Conservation (phyloP, 257 asterid genomes). For the Haberlea rhodopensis region DNA sequence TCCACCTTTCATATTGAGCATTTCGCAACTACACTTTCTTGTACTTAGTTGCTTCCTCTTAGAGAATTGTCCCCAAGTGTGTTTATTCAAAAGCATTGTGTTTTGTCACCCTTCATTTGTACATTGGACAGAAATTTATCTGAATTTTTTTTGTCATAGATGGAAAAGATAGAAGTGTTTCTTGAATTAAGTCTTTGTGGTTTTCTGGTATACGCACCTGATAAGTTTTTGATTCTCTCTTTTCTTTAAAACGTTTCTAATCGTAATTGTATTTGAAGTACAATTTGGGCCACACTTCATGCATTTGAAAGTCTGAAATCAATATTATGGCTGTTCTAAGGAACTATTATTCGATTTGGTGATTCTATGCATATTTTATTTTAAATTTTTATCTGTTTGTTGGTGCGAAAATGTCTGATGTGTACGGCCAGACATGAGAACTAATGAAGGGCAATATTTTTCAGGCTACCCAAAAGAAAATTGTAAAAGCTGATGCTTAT, state of each 20-base stretch:
- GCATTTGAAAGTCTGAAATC: conserved; percentile 15
- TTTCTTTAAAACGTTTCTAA: conserved; percentile 6
- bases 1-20: background rate
- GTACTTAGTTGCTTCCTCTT: conserved; percentile 2
- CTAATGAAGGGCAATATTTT: conserved; percentile 25
- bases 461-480: conserved; percentile 94
- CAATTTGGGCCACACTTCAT: conserved; percentile 4
- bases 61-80: background rate
- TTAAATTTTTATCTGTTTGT: background rate
- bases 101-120: background rate
- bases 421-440: conserved; percentile 24
- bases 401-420: conserved; percentile 2
- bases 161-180: background rate
- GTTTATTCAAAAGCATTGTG: background rate
- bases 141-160: background rate
- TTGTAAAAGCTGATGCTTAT: conserved; percentile 87
- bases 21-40: background rate
- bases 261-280: conserved; percentile 2
- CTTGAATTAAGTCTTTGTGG: background rate
- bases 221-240: background rate
- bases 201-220: background rate
- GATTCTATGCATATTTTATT: background rate
- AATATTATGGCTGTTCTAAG: background rate
- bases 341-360: background rate
- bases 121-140: background rate